Base-by-base conservation (phyloP, 805 yeast genomes). In the Komagataella mondaviorum region DNA sequence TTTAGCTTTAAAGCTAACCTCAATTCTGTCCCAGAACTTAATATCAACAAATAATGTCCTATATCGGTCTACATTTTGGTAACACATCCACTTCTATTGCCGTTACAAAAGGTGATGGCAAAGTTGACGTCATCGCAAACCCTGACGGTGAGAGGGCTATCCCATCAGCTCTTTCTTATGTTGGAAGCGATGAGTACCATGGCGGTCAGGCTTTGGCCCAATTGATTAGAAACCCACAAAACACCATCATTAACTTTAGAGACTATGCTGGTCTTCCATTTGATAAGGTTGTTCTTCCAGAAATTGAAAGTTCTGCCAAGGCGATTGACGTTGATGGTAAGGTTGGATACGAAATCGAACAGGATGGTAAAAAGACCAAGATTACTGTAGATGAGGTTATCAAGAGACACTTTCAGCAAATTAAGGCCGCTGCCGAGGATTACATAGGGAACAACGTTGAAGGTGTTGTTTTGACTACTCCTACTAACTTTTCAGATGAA, bases 131-230 rank as follows among this genome's bases (percentile, higher is more conserved):
- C 58, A 91, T 93, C 67, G 99, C 99, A 59, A 91, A 93, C 80
- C 96, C 95, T 59, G 99, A 93, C 65, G 99, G 99, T 69, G 98
- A 93, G 72, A 88, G 98, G 73, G 78, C 91, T 54, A 93, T 93
- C 65, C 96, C 98, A 55, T 85, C 98, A 24, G 85, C 86, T 54
- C 76, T 93, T 55, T 81, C 97, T 17, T 93, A 90, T 67, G 89
- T 89, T 53, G 96, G 95, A 55, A 84, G 77, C 52, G 98, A 93
- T 66, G 98, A 93, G 73, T 93, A 88, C 72, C 97, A 93, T 65
- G 99, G 99, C 55, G 85, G 88, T 54, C 98, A 93, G 73, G 99
- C 98, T 53, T 72, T 83, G 60, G 90, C 89, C 52, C 97, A 93
- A 72, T 72, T 91, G 62, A 75, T 93, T 56, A 86, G 99, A 79